Conservation (phyloP, 129 eudicot genomes). For the carrot (Daucus carota) region DH1_v3.0 NC_030382.2:38882501-38883000, state of each 20-base stretch:
- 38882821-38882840: slow-evolving; percentile 35
- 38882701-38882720: slow-evolving; percentile 18
- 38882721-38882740: slow-evolving; percentile 27
- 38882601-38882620: slow-evolving; percentile 18
- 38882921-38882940: slow-evolving; percentile 19
- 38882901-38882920: slow-evolving; percentile 43
- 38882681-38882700: slow-evolving; percentile 26
- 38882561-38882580: slow-evolving; percentile 24
- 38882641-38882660: slow-evolving; percentile 30
- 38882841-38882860: slow-evolving; percentile 30
- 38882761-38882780: slow-evolving; percentile 24
- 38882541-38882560: slow-evolving; percentile 22
- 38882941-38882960: slow-evolving; percentile 21
- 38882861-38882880: slow-evolving; percentile 30
- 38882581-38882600: slow-evolving; percentile 27
- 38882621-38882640: slow-evolving; percentile 23
- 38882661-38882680: slow-evolving; percentile 21
- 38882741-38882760: slow-evolving; percentile 22
- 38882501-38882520: neutral
- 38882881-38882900: slow-evolving; percentile 51
- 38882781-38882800: slow-evolving; percentile 32
- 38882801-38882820: slow-evolving; percentile 18
- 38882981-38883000: slow-evolving; percentile 52
- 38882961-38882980: slow-evolving; percentile 41
- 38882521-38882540: slow-evolving; percentile 1